phyloP scores from a whole-genome alignment of 805 yeast species.

The Kodamaea leandrae region DNA sequence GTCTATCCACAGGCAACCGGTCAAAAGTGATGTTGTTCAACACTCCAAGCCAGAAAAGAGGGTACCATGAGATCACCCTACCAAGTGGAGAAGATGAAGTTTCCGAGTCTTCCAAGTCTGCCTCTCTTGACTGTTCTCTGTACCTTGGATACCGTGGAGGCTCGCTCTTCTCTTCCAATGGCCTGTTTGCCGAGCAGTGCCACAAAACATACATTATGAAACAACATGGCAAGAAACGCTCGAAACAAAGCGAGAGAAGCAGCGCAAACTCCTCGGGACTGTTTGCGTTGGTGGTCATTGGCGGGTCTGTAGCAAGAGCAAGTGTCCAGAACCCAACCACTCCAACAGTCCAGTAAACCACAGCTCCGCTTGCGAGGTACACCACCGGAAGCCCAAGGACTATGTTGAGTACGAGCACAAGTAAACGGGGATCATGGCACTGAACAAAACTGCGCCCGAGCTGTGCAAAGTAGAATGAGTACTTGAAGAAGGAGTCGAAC shows the following conservation, averaged over 20 bases:
- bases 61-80: slow-evolving; percentile 64
- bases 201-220: slow-evolving; percentile 72
- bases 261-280: slow-evolving; percentile 54
- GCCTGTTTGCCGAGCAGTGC: slow-evolving; percentile 50
- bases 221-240: slow-evolving; percentile 70
- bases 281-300: slow-evolving; percentile 53
- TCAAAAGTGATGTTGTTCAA: slow-evolving; percentile 88
- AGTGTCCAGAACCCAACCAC: slow-evolving; percentile 84
- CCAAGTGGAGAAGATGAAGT: slow-evolving; percentile 34
- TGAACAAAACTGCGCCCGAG: slow-evolving; percentile 36
- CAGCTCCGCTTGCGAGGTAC: slow-evolving; percentile 45
- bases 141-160: too few relatives aligned
- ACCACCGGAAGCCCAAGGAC: slow-evolving; percentile 62
- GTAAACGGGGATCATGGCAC: slow-evolving; percentile 67
- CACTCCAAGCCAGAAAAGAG: slow-evolving; percentile 79
- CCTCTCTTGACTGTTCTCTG: not conserved
- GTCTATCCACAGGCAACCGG: slow-evolving; percentile 80
- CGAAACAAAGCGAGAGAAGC: slow-evolving; percentile 67
- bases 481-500: slow-evolving; percentile 73
- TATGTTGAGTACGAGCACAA: slow-evolving; percentile 57
- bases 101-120: not conserved
- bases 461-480: slow-evolving; percentile 61
- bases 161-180: slow-evolving; percentile 22
- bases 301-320: slow-evolving; percentile 75
- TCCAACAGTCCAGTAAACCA: slow-evolving; percentile 54